Conservation (phyloP, 2,329 filamentous ascomycete genomes). For the Septoria linicola region DNA sequence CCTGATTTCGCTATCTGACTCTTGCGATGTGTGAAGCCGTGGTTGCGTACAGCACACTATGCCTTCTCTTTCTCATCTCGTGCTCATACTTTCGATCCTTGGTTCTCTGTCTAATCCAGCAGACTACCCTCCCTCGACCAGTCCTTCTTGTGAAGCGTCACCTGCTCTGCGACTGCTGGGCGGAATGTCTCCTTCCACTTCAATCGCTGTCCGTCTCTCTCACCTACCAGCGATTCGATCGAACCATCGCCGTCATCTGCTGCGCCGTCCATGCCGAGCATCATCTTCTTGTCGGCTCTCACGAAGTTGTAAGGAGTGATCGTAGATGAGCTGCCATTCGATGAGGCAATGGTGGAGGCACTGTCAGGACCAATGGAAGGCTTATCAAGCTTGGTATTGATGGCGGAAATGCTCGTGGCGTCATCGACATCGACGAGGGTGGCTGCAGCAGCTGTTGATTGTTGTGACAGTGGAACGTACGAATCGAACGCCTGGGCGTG, state of each 20-base stretch:
- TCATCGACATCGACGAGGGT: background rate
- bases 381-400: conserved; percentile 1
- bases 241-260: conserved; percentile 7
- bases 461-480: conserved; percentile 10
- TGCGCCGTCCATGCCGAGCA: conserved; percentile 7
- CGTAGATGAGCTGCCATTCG: background rate
- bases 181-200: conserved; percentile 13
- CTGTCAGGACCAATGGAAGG: background rate
- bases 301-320: conserved; percentile 1
- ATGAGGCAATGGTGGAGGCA: conserved; percentile 1
- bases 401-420: background rate
- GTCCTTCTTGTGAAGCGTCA: conserved; percentile 1
- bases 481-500: conserved; percentile 1
- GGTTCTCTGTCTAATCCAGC: conserved; percentile 14
- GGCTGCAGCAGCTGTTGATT: background rate
- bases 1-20: background rate
- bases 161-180: background rate
- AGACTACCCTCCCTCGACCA: conserved; percentile 13
- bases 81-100: no score
- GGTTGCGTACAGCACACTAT: no score
- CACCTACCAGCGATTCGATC: background rate
- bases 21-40: background rate
- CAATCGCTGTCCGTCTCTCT: conserved; percentile 1
- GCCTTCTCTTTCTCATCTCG: no score
- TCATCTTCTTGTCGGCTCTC: background rate